Evolutionary conservation across 2,329 filamentous ascomycete genomes (phyloP).

Genomic region (Aspergillus fructus): DNA sequence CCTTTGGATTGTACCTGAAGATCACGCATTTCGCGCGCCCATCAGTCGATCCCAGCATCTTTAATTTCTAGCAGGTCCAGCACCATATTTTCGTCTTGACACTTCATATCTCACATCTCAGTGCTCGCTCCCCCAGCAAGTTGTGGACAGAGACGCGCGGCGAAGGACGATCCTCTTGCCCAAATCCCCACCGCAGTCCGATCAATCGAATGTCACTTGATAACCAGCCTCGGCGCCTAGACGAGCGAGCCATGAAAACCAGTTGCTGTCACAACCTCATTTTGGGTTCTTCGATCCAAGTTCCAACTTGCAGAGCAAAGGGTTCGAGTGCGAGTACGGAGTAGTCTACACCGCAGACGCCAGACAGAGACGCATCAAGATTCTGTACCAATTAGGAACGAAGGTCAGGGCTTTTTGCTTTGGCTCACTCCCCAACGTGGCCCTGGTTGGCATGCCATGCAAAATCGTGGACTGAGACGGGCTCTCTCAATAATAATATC

Average conservation of each 20-base stretch:
- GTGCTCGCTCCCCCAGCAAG: background rate
- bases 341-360: too few relatives aligned
- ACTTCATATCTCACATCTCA: background rate
- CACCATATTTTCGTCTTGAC: background rate
- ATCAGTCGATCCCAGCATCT: background rate
- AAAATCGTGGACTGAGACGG: background rate
- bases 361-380: background rate
- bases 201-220: constrained; percentile 3
- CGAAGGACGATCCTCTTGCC: constrained; percentile 19
- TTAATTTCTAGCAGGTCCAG: background rate
- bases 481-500: background rate
- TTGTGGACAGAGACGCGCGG: constrained; percentile 14
- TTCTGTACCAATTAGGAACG: too few relatives aligned
- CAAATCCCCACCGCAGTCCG: constrained; percentile 6
- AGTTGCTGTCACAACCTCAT: background rate
- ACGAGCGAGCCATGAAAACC: background rate
- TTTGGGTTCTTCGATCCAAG: background rate
- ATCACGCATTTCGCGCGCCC: background rate
- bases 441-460: background rate
- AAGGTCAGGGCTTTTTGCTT: background rate
- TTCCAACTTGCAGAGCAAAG: background rate
- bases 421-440: background rate
- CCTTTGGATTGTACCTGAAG: background rate
- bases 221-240: background rate
- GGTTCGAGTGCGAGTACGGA: background rate